Conservation (phyloP, 2,329 filamentous ascomycete genomes). For the Pyrenochaeta sp. region DNA sequence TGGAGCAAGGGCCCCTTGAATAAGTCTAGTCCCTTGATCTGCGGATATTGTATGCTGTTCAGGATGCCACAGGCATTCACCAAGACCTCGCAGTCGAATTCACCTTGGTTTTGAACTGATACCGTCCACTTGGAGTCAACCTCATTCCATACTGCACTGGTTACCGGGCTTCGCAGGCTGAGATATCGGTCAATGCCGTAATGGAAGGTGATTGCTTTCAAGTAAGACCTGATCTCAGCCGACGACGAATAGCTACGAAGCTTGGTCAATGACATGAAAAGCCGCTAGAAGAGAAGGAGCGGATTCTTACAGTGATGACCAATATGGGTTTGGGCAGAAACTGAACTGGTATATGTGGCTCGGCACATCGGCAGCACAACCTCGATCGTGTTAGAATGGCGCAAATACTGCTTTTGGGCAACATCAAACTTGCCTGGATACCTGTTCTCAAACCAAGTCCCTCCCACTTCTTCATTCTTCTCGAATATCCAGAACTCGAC, state of each 20-base stretch:
- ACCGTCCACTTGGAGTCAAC: neutral
- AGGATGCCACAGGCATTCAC: constrained; percentile 3
- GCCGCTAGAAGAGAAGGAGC: neutral
- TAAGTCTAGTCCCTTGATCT: neutral
- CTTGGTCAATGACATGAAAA: neutral
- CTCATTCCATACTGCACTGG: neutral
- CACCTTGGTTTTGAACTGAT: neutral
- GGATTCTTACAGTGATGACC: constrained; percentile 4
- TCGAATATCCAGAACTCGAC: constrained; percentile 27
- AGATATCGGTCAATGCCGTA: neutral
- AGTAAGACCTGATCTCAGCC: neutral
- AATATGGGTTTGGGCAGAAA: constrained; percentile 2
- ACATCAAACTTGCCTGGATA: constrained; percentile 23
- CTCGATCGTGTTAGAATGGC: neutral
- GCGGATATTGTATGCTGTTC: neutral
- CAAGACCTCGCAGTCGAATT: constrained; percentile 1
- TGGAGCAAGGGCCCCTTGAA: constrained; percentile 1
- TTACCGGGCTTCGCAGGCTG: neutral
- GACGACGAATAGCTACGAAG: neutral
- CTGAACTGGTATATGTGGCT: constrained; percentile 3
- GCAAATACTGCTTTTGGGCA: neutral
- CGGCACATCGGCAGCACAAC: constrained; percentile 3
- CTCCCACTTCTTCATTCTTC: constrained; percentile 53
- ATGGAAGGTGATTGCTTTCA: neutral
- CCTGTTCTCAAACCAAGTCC: constrained; percentile 53